phyloP scores from a whole-genome alignment of 2,329 filamentous ascomycete species.

The Xylaria sp. region DNA sequence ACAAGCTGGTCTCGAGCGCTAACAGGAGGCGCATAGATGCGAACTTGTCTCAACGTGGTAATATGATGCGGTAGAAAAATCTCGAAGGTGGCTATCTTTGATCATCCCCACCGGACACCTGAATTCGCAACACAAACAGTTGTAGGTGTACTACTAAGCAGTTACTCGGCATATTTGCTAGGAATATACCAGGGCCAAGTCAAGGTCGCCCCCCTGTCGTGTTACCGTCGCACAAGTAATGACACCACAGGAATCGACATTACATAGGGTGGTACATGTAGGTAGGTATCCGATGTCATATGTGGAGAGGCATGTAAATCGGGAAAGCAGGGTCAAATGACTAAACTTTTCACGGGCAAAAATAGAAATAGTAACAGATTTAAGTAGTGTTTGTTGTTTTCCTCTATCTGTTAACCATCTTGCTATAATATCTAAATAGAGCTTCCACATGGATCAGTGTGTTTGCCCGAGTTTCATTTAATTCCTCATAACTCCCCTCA shows the following conservation, averaged over 20 bases:
- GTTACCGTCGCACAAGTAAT: constrained; percentile 25
- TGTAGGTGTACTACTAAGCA: not conserved
- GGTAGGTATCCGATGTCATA: not conserved
- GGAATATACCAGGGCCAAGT: not conserved
- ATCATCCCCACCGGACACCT: not conserved
- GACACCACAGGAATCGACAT: not conserved
- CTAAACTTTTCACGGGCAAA: not conserved
- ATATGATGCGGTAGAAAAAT: constrained; percentile 25
- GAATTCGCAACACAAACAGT: not conserved
- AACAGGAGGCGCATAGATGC: constrained; percentile 9
- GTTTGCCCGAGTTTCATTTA: too few relatives aligned
- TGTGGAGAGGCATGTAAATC: not conserved
- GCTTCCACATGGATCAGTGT: not conserved
- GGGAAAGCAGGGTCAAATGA: too few relatives aligned
- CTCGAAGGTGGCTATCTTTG: constrained; percentile 1
- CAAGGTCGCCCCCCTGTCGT: constrained; percentile 22
- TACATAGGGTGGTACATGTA: not conserved
- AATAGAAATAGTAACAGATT: not conserved
- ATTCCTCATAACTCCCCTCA: too few relatives aligned
- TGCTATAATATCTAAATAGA: constrained; percentile 5
- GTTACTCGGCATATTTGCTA: not conserved
- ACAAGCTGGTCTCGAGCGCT: not conserved
- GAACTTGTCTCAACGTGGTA: constrained; percentile 11
- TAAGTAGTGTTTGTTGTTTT: too few relatives aligned
- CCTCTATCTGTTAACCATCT: too few relatives aligned